phyloP scores from a whole-genome alignment of 2,329 filamentous ascomycete genomes.

The Claviceps quebecensis region DNA sequence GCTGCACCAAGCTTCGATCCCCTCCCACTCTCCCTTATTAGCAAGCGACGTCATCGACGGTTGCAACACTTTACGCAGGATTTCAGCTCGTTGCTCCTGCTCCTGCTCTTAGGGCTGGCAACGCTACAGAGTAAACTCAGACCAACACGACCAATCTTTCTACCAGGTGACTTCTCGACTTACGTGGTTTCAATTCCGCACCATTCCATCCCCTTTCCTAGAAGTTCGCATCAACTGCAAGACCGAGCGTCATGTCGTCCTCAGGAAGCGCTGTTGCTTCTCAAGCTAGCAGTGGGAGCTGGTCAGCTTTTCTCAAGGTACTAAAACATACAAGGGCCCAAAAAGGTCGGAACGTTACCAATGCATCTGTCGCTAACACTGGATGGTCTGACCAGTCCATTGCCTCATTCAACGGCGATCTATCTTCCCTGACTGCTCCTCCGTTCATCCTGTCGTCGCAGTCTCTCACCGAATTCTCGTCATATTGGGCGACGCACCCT shows the following conservation, averaged over 20 bases:
- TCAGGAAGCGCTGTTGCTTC: slow-evolving; percentile 16
- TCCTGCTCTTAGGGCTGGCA: neutral
- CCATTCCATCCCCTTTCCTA: neutral
- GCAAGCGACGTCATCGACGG: slow-evolving; percentile 1
- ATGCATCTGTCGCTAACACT: slow-evolving; percentile 1
- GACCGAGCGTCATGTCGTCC: slow-evolving; percentile 15
- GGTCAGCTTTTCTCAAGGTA: slow-evolving; percentile 40
- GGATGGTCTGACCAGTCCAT: slow-evolving; percentile 39
- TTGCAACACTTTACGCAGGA: neutral
- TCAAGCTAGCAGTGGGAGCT: slow-evolving; percentile 31
- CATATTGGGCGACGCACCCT: slow-evolving; percentile 73
- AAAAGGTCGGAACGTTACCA: no score
- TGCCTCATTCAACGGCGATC: slow-evolving; percentile 68
- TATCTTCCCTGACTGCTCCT: slow-evolving; percentile 66
- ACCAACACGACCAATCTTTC: neutral
- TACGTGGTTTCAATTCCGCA: neutral
- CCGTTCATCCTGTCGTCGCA: slow-evolving; percentile 71
- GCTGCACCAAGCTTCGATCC: neutral
- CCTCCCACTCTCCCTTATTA: neutral
- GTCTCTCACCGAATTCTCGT: slow-evolving; percentile 66
- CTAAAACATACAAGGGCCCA: neutral
- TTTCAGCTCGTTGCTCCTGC: neutral
- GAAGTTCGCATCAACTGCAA: neutral
- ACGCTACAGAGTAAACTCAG: neutral
- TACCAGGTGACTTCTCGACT: neutral